A percentile compares a stretch with the other conserved stretches of the same genome.
These are phyloP conservation scores for Lipomyces yarrowii DNA, from an alignment of 1,139 yeast species.

Conservation along the genomic window DNA sequence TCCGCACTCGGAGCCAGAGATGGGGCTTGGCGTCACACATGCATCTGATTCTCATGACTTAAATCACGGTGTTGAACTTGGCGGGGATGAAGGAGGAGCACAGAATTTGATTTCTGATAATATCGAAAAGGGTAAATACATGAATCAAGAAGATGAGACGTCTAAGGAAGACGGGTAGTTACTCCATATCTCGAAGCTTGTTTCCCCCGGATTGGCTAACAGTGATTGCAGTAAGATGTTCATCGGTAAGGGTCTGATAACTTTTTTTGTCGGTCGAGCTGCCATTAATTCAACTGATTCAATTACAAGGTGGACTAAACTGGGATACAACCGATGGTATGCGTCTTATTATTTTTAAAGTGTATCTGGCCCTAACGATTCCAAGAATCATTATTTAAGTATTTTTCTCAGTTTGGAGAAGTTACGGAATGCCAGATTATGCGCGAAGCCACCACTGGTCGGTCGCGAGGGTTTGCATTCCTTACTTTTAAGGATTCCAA, in stretches of 20 bases:
- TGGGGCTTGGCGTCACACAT: neutral
- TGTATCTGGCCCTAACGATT: neutral
- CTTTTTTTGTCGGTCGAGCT: too few relatives aligned
- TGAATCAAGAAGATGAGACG: neutral
- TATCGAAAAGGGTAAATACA: neutral
- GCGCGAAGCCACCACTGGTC: conserved; percentile 88
- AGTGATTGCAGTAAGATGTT: conserved; percentile 76
- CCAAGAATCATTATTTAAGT: conserved; percentile 57
- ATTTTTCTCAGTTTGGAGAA: conserved; percentile 88
- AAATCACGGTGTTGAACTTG: neutral
- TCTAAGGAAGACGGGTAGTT: conserved; percentile 4
- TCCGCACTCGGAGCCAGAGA: neutral
- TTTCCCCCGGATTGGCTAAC: neutral
- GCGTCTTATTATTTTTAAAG: conserved; percentile 43
- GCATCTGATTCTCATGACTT: neutral
- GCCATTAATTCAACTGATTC: neutral
- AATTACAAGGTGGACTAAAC: conserved; percentile 68
- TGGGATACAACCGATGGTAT: conserved; percentile 96
- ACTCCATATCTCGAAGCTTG: neutral
- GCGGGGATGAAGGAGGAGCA: neutral
- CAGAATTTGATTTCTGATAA: neutral
- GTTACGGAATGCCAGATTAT: conserved; percentile 88
- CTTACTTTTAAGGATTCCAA: conserved; percentile 80
- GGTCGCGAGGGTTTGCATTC: conserved; percentile 97
- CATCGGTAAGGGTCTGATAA: conserved; percentile 50